Conservation (phyloP, 208 protist species). For the Porcisia deanei region DNA sequence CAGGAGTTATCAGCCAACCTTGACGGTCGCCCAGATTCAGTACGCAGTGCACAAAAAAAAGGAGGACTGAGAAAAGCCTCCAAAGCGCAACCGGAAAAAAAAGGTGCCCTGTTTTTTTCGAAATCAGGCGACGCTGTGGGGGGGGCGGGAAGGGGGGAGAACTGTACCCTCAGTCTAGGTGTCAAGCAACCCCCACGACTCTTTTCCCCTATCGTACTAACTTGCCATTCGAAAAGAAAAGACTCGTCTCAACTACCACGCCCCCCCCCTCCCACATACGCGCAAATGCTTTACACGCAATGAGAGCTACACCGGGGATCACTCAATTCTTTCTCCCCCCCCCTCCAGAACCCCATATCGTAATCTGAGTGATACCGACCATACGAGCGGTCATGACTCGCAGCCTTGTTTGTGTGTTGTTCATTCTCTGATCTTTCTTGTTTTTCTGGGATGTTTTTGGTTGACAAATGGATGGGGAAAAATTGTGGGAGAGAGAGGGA, state of each 20-base stretch:
- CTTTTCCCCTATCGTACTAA: neutral
- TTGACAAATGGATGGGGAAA: no score
- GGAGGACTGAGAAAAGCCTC: neutral
- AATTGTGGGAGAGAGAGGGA: neutral
- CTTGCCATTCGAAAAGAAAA: slow-evolving; percentile 5
- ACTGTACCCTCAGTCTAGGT: neutral
- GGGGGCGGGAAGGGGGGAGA: no score
- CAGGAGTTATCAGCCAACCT: neutral
- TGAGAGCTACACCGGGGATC: neutral
- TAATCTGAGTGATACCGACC: neutral
- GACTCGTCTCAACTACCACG: neutral
- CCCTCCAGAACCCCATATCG: neutral
- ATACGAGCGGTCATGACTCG: neutral
- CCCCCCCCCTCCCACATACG: no score
- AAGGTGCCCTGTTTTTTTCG: neutral
- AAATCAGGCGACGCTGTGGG: neutral
- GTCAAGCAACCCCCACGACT: no score
- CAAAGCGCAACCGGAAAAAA: neutral
- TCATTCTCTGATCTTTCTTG: neutral
- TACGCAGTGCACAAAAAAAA: neutral
- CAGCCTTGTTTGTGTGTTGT: neutral
- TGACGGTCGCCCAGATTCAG: neutral
- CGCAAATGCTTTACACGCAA: neutral
- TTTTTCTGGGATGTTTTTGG: neutral
- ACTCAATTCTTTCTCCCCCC: neutral